Conservation (phyloP, 306 rosid genomes). For the Acacia confusa region DNA sequence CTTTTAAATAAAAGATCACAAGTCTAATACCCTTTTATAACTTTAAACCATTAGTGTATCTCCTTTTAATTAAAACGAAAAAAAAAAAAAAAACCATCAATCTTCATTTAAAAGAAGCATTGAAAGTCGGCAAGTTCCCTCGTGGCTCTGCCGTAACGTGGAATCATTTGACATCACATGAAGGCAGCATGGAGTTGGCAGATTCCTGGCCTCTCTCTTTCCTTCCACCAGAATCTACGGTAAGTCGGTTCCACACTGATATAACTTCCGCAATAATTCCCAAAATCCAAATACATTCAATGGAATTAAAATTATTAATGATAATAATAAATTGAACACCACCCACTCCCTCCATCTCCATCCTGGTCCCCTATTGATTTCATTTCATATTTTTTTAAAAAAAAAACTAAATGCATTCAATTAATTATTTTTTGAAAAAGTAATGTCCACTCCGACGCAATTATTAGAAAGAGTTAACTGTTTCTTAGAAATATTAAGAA, state of each 20-base stretch:
- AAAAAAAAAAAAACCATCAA: too few species aligned
- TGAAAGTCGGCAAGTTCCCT: neutral
- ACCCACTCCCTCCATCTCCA: neutral
- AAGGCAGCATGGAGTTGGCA: neutral
- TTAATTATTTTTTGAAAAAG: neutral
- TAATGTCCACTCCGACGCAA: neutral
- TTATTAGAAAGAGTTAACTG: too few species aligned
- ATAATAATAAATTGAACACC: neutral
- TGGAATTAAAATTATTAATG: neutral
- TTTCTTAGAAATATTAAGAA: too few species aligned
- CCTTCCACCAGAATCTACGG: neutral
- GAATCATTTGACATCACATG: neutral
- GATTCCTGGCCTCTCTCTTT: neutral
- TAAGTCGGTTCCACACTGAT: neutral
- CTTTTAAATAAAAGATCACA: rapidly evolving
- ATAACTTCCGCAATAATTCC: neutral
- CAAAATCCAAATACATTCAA: neutral
- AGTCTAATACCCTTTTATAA: too few species aligned
- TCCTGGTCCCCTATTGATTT: neutral
- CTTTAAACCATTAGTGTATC: rapidly evolving
- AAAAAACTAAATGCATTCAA: neutral
- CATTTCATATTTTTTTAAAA: neutral
- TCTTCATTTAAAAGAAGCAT: too few species aligned
- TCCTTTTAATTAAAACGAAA: too few species aligned
- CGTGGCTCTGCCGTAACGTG: neutral